A percentile compares a stretch with the other conserved stretches of the same genome.
phyloP scores from a whole-genome alignment of 257 asterid species.

The Gentiana straminea region DNA sequence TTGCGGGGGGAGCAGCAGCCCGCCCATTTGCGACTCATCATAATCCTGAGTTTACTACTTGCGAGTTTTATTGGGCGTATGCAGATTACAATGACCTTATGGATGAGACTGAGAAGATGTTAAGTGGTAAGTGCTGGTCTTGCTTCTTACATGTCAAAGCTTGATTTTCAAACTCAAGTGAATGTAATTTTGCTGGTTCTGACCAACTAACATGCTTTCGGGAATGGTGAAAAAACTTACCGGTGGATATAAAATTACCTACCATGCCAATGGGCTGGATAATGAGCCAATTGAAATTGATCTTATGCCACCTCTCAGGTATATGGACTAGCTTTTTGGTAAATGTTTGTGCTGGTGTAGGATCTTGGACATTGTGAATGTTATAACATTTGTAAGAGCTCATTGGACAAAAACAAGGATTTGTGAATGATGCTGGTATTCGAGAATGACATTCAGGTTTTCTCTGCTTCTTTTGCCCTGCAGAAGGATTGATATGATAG shows the following conservation, averaged over 20 bases:
- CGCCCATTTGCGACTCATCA: too few species aligned
- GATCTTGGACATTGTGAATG: too few species aligned
- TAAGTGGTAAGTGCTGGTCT: too few species aligned
- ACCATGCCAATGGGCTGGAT: constrained; percentile 76
- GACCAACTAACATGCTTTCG: constrained; percentile 11
- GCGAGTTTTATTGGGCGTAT: too few species aligned
- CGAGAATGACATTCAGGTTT: background rate
- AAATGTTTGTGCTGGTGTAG: too few species aligned
- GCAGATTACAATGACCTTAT: too few species aligned
- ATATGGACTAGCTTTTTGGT: constrained; percentile 2
- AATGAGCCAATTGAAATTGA: constrained; percentile 83
- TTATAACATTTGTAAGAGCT: too few species aligned
- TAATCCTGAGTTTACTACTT: too few species aligned
- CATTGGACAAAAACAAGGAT: too few species aligned
- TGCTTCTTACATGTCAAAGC: too few species aligned
- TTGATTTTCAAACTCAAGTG: background rate
- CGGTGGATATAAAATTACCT: constrained; percentile 71
- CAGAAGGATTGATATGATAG: constrained; percentile 92
- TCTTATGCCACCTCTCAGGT: constrained; percentile 98
- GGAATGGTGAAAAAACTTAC: constrained; percentile 93
- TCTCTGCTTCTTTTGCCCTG: constrained; percentile 1
- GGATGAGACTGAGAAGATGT: too few species aligned
- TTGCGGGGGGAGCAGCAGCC: constrained; percentile 93
- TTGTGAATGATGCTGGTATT: too few species aligned
- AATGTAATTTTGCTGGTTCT: background rate